phyloP scores from a whole-genome alignment of 2,329 filamentous ascomycete species.

The Calonectria honghensis region DNA sequence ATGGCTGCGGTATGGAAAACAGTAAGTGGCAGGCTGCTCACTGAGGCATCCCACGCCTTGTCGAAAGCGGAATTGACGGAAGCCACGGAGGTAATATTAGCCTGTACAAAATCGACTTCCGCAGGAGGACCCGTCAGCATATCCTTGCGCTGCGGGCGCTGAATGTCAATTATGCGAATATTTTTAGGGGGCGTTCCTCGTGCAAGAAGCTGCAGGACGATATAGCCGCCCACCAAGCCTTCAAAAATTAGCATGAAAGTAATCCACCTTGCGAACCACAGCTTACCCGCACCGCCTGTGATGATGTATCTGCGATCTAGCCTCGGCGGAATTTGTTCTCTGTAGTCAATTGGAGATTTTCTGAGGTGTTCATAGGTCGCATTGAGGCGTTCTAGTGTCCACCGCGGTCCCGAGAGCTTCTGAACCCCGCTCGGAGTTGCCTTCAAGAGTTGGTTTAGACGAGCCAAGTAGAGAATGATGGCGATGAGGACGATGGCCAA shows the following conservation, averaged over 20 bases:
- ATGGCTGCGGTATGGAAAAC: background rate
- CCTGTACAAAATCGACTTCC: background rate
- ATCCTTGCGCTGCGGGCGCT: slow-evolving; percentile 13
- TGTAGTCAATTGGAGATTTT: slow-evolving; percentile 5
- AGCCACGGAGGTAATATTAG: background rate
- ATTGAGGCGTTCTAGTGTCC: background rate
- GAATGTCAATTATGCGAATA: slow-evolving; percentile 9
- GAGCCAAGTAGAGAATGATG: background rate
- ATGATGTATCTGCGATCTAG: slow-evolving; percentile 13
- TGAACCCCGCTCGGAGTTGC: slow-evolving; percentile 19
- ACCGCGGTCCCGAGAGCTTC: slow-evolving; percentile 6
- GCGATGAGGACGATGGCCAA: background rate
- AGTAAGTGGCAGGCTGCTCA: background rate
- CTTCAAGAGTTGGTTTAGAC: slow-evolving; percentile 6
- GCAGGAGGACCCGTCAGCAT: background rate
- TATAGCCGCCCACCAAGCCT: slow-evolving; percentile 11
- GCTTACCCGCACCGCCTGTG: slow-evolving; percentile 1
- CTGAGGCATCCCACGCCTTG: background rate
- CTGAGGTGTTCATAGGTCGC: background rate
- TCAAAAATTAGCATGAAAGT: background rate
- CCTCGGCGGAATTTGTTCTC: background rate
- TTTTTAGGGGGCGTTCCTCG: background rate
- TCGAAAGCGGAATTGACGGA: background rate
- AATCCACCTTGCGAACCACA: background rate
- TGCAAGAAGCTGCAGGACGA: background rate